Base-by-base conservation (phyloP, 306 rosid species). In the Begonia peltatifolia region DNA sequence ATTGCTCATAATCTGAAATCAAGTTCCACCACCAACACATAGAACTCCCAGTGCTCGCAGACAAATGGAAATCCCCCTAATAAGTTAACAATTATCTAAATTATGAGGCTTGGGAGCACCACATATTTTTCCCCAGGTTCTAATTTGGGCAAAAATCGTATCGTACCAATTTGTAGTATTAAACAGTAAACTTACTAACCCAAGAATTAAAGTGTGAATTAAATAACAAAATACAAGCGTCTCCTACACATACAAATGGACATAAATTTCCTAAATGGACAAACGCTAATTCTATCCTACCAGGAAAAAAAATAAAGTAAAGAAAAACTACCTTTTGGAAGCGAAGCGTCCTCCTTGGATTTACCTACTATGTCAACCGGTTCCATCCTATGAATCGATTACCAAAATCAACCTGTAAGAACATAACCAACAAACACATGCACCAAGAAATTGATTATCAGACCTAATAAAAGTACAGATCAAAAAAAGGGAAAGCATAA, bases 331-430 rank as follows among this genome's bases (percentile, higher is more conserved):
- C 96, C 96, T 81, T 87, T 87, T 0, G 96, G 96, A 43, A 87
- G 96, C 67, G 89, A 77, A 47, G 94, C 97, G 49, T 85, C 92
- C 71, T 85, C 95, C 72, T 83, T 83, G 17, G 95, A 76, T 76
- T 86, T 89, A 23, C 88, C 94, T 53, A 83, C 74, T 79, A 83
- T 79, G 52, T 90, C 97, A 90, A 86, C 79, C 65, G 89, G 79
- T 56, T 83, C 94, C 92, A 90, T 78, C 63, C 22, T 60, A 47
- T 42, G 67, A 74, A 47, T 20, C 13, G 61, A 49, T 51, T 41
- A 54, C 16, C 14, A 13, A 57, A 11, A 12, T 42, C 9, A 47
- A 10, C 57, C 43, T 14, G 30, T 25, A 59, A 48, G 54, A 59
- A 46, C 18, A 18, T 1, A 11, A 46, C 11, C 13, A 9, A 17